A percentile compares a stretch with the other conserved stretches of the same genome.
Evolutionary conservation across 2,329 filamentous ascomycete species (phyloP).

Genomic region (Pezicula neosporulosa): DNA sequence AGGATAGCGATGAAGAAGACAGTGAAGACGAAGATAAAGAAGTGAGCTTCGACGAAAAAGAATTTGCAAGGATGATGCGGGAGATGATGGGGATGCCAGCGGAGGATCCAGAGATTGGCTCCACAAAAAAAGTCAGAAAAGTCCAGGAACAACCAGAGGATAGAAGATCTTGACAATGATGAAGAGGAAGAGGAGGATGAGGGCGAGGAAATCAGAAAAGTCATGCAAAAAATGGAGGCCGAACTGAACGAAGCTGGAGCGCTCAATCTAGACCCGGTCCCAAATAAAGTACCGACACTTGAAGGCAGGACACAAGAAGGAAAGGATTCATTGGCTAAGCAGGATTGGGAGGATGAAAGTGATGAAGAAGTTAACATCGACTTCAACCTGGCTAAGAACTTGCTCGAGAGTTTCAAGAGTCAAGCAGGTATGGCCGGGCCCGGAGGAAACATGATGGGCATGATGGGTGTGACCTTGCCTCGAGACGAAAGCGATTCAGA

Average conservation of each 20-base stretch:
- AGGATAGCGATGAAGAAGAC: slow-evolving; percentile 47
- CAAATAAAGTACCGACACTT: slow-evolving; percentile 28
- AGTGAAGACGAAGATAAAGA: slow-evolving; percentile 70
- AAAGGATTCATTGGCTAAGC: slow-evolving; percentile 13
- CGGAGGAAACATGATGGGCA: slow-evolving; percentile 78
- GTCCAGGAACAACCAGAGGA: slow-evolving; percentile 4
- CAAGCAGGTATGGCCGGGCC: slow-evolving; percentile 85
- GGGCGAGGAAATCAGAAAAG: slow-evolving; percentile 57
- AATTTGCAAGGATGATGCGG: slow-evolving; percentile 84
- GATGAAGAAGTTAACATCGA: slow-evolving; percentile 71
- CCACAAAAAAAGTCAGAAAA: slow-evolving; percentile 3
- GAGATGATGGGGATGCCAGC: slow-evolving; percentile 77
- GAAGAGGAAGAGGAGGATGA: slow-evolving; percentile 44
- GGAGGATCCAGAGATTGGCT: slow-evolving; percentile 12
- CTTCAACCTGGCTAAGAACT: slow-evolving; percentile 83
- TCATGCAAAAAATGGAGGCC: slow-evolving; percentile 67
- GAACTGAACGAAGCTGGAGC: slow-evolving; percentile 70
- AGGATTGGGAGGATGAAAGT: slow-evolving; percentile 40
- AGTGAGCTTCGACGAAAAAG: slow-evolving; percentile 77
- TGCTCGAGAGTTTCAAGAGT: slow-evolving; percentile 89
- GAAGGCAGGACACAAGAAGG: slow-evolving; percentile 16
- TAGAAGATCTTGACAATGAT: slow-evolving; percentile 23
- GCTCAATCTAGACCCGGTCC: slow-evolving; percentile 47
- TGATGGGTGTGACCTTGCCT: slow-evolving; percentile 81
- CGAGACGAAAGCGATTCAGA: slow-evolving; percentile 63